Conservation (phyloP, 768 basidiomycete species). For the Boletus eberwhitei region DNA sequence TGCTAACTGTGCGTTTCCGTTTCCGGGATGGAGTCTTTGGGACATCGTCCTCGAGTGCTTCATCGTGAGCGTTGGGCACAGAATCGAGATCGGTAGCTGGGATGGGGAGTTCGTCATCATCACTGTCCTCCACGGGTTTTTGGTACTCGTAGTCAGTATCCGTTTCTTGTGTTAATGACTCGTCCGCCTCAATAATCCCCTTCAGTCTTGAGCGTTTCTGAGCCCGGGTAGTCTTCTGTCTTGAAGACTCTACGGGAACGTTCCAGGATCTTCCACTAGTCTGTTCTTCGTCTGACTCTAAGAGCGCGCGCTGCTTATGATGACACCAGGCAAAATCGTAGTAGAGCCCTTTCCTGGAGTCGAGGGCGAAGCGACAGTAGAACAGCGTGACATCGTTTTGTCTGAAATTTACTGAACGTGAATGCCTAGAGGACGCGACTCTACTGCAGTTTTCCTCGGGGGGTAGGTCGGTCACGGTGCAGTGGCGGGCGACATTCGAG, state of each 20-base stretch:
- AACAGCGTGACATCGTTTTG: slow-evolving; percentile 35
- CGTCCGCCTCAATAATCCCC: slow-evolving; percentile 25
- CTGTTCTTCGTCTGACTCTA: slow-evolving; percentile 23
- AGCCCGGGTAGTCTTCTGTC: slow-evolving; percentile 3
- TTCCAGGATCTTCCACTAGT: slow-evolving; percentile 47
- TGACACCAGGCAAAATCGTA: slow-evolving; percentile 59
- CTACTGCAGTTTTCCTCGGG: slow-evolving; percentile 10
- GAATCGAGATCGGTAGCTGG: slow-evolving; percentile 18
- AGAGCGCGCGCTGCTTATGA: slow-evolving; percentile 42
- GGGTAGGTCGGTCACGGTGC: slow-evolving; percentile 40
- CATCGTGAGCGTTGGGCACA: slow-evolving; percentile 28
- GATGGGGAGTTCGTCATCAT: slow-evolving; percentile 22
- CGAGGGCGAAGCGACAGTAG: slow-evolving; percentile 57
- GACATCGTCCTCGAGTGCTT: slow-evolving; percentile 25
- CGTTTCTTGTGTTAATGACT: slow-evolving; percentile 12
- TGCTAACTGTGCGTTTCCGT: slow-evolving; percentile 39
- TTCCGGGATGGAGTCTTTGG: slow-evolving; percentile 55
- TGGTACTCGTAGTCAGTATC: slow-evolving; percentile 24
- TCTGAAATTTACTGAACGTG: slow-evolving; percentile 8
- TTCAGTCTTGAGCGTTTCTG: slow-evolving; percentile 22
- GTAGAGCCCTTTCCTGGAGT: slow-evolving; percentile 57
- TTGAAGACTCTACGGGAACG: slow-evolving; percentile 31
- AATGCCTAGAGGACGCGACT: slow-evolving; percentile 13
- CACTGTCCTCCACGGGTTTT: slow-evolving; percentile 13
- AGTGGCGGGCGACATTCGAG: slow-evolving; percentile 48